Evolutionary conservation across 2,329 filamentous ascomycete species (phyloP), one percentile per base, ranked within the genome.

Genomic region (Penicillium glabrum): DNA sequence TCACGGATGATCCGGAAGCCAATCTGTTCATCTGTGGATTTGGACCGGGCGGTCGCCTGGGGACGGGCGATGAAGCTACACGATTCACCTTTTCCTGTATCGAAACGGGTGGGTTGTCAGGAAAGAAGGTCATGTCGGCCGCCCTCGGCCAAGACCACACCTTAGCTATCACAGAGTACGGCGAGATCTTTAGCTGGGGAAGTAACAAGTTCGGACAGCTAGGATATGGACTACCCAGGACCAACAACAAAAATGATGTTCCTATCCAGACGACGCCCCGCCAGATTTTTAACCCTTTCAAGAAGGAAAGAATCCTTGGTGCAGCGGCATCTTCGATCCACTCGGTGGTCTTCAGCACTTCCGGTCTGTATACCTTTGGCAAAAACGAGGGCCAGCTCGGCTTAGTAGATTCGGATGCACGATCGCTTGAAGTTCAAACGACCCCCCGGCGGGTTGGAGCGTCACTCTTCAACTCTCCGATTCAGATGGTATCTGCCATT

Each of bases 161-260:
- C 3, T 81, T 99, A 71, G 93, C 91, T 1, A 80, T 98, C 6
- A 89, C 90, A 3, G 87, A 87, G n/a, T 83, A 87, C 52, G 93
- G 95, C n/a, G 91, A 96, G 64, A 85, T 96, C 6, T 96, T 91
- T 80, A 95, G 91, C 1, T 99, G 95, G 95, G 95, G 95, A 8
- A 90, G 89, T 62, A 98, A 97, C 67, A 86, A 83, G 8, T 88
- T 86, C 69, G 91, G 89, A 1, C 93, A 98, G 71, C 82, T 99
- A 14, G 95, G 95, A 5, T 98, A 96, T 71, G 78, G 83, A 19
- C 79, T 96, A 16, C 91, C 92, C 1, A 81, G 81, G 60, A 63
- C 75, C 33, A 72, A 69, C 54, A 82, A 86, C 63, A 84, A 85
- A 52, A 91, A 96, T 51, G 90, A 97, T 66, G 90, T 95, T 57